phyloP scores from a whole-genome alignment of 2,329 filamentous ascomycete species.

The Exophiala sp. region DNA sequence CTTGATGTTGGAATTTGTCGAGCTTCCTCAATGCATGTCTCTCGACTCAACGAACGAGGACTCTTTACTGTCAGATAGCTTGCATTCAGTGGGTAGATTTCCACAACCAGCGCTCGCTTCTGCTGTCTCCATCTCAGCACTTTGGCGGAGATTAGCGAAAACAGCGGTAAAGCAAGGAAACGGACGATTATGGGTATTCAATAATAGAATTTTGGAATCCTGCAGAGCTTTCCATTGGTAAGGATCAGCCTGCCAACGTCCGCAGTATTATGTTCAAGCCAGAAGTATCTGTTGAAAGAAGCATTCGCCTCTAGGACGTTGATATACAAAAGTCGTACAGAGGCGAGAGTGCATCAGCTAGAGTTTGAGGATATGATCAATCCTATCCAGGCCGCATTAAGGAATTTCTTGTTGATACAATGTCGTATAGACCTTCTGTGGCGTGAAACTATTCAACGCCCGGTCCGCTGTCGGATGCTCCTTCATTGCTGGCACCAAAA shows the following conservation, averaged over 20 bases:
- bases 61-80: no score
- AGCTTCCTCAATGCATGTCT: no score
- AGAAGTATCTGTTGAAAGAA: slow-evolving; percentile 6
- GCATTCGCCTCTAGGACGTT: neutral
- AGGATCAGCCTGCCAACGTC: neutral
- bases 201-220: no score
- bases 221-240: slow-evolving; percentile 4
- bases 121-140: no score
- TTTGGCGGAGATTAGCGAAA: no score
- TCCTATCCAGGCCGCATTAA: neutral
- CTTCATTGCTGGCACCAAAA: slow-evolving; percentile 26
- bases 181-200: no score
- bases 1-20: no score
- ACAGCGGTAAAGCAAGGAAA: no score
- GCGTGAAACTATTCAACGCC: slow-evolving; percentile 24
- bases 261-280: slow-evolving; percentile 20
- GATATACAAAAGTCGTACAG: slow-evolving; percentile 26
- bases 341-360: slow-evolving; percentile 22
- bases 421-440: neutral
- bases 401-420: slow-evolving; percentile 18
- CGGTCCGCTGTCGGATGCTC: slow-evolving; percentile 24
- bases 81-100: no score
- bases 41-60: no score
- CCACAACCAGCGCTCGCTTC: no score
- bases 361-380: neutral